Conservation (phyloP, 176 grass and related monocot genomes). For the Rhynchospora tenuis region DNA sequence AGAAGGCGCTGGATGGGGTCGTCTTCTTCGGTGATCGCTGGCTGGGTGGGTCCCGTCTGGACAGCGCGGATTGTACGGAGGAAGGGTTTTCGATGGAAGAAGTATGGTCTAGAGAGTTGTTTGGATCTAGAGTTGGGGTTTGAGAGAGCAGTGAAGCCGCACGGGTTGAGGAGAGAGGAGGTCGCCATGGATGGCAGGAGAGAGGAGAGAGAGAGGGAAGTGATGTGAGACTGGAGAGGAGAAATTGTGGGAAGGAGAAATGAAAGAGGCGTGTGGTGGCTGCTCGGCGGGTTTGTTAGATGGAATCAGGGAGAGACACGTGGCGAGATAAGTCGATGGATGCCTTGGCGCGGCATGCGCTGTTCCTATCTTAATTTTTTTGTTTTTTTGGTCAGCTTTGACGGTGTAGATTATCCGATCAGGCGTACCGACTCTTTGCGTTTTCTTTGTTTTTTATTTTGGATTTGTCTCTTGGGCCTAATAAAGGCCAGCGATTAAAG, state of each 20-base stretch:
- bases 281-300: background rate
- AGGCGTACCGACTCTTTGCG: too few relatives aligned
- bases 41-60: slow-evolving; percentile 55
- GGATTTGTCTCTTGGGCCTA: too few relatives aligned
- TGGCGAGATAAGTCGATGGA: slow-evolving; percentile 5
- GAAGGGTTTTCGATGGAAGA: slow-evolving; percentile 19
- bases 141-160: slow-evolving; percentile 9
- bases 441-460: too few relatives aligned
- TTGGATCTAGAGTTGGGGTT: slow-evolving; percentile 26
- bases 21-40: slow-evolving; percentile 33
- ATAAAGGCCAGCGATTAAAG: too few relatives aligned
- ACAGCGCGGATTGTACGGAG: slow-evolving; percentile 47
- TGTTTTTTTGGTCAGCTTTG: too few relatives aligned
- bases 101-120: background rate
- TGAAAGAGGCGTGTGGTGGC: slow-evolving; percentile 26
- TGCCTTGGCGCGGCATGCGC: background rate
- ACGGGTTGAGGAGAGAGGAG: slow-evolving; percentile 38
- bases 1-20: slow-evolving; percentile 77
- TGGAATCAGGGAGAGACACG: background rate
- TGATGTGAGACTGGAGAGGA: slow-evolving; percentile 8
- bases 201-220: background rate
- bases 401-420: too few relatives aligned
- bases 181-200: slow-evolving; percentile 42
- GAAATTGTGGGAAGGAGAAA: slow-evolving; percentile 25
- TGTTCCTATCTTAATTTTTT: too few relatives aligned